Base-by-base conservation (phyloP, 1,139 yeast species). In the Candida sp. region DNA sequence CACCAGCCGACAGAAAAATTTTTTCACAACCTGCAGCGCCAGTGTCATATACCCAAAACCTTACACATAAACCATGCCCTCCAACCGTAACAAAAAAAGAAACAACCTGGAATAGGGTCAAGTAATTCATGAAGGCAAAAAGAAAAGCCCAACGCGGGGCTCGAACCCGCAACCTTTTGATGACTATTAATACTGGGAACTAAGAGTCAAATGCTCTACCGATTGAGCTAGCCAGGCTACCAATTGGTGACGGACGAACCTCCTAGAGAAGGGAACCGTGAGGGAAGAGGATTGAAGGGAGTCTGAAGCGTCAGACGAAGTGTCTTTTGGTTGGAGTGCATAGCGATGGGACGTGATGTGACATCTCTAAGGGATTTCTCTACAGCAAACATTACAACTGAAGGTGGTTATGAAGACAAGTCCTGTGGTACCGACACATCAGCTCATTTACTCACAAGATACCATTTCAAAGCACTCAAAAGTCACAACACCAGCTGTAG, bases 81-180 rank as follows among this genome's bases (percentile, higher is more conserved):
- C 35, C 11, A 32, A 9, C 11, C 3, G 12, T 32, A 22, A 35
- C 39, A 35, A 8, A 22, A 17, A 35, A 7, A 17, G n/a, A n/a
- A n/a, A n/a, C n/a, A n/a, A n/a, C n/a, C n/a, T n/a, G n/a, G n/a
- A n/a, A n/a, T n/a, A n/a, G n/a, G n/a, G n/a, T n/a, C n/a, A n/a
- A n/a, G n/a, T n/a, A n/a, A n/a, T n/a, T n/a, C n/a, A n/a, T n/a
- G n/a, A n/a, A n/a, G n/a, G n/a, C n/a, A n/a, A n/a, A n/a, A n/a
- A n/a, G n/a, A n/a, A n/a, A n/a, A 73, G 77, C 78, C 78, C 78
- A 68, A 73, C 72, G 77, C 78, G 78, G 78, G 78, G 77, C 72
- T 73, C 78, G 78, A 74, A 73, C 78, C 78, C 78, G 78, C 76
- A 73, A 69, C 78, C 78, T 73, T 74, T 72, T 71, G 78, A 73